Evolutionary conservation across 768 basidiomycete genomes (phyloP).

Genomic region (Hygrophorus pudorinus): DNA sequence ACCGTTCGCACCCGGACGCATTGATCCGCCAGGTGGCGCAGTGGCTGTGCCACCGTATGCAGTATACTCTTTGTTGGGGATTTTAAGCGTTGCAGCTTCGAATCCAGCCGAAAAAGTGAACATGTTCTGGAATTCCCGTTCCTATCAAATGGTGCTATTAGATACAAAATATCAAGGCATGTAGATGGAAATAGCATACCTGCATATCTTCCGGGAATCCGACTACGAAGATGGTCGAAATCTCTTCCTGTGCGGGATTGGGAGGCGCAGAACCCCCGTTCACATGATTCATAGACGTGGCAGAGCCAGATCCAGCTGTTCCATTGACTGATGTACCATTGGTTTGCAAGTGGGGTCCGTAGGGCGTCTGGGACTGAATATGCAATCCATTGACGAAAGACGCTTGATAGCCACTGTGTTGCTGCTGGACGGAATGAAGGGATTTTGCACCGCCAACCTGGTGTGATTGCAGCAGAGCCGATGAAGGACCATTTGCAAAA

Average conservation of each 20-base stretch:
- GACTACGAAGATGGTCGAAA: slow-evolving; percentile 95
- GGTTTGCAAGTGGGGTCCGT: slow-evolving; percentile 55
- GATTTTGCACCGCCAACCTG: slow-evolving; percentile 1
- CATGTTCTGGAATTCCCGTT: slow-evolving; percentile 99
- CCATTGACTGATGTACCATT: slow-evolving; percentile 18
- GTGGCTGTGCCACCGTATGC: slow-evolving; percentile 42
- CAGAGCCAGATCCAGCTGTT: slow-evolving; percentile 16
- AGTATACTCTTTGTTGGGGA: slow-evolving; percentile 86
- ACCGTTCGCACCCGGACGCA: slow-evolving; percentile 15
- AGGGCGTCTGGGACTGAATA: slow-evolving; percentile 67
- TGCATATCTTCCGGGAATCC: slow-evolving; percentile 99
- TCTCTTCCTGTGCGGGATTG: slow-evolving; percentile 60
- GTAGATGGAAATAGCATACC: slow-evolving; percentile 36
- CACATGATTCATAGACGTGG: slow-evolving; percentile 16
- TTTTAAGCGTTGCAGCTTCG: slow-evolving; percentile 96
- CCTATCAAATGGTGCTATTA: slow-evolving; percentile 37
- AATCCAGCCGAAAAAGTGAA: slow-evolving; percentile 95
- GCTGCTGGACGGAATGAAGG: slow-evolving; percentile 12
- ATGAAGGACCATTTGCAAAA: slow-evolving; percentile 1
- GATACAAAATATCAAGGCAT: not conserved
- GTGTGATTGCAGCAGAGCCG: slow-evolving; percentile 5
- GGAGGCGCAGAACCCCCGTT: slow-evolving; percentile 16
- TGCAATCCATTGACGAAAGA: slow-evolving; percentile 26
- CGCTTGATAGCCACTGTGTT: slow-evolving; percentile 16
- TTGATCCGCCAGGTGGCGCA: slow-evolving; percentile 15